Evolutionary conservation across 106 monocot genomes (phyloP).

Genomic region (Agapanthus africanus): DNA sequence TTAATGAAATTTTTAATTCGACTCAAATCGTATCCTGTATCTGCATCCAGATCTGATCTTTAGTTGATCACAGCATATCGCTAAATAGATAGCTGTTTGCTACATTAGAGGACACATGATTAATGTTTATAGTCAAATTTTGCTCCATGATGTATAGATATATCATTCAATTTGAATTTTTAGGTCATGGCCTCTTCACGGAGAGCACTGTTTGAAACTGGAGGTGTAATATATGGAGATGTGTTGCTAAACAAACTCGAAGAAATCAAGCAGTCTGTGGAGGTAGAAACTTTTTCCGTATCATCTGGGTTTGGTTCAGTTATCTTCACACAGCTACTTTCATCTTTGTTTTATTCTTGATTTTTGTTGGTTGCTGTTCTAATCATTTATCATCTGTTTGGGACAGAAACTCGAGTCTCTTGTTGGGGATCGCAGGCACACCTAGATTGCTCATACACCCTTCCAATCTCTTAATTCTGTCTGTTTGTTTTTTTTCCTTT

Average conservation of each 20-base stretch:
- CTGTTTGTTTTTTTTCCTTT: neutral
- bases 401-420: slow-evolving; percentile 23
- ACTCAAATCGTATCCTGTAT: no score
- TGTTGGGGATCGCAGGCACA: slow-evolving; percentile 4
- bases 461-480: neutral
- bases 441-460: neutral
- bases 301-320: neutral
- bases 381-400: neutral
- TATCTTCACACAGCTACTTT: neutral
- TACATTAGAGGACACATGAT: neutral
- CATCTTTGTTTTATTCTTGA: neutral
- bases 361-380: neutral
- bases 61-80: neutral
- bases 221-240: slow-evolving; percentile 14
- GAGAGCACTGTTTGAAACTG: slow-evolving; percentile 9
- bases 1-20: no score
- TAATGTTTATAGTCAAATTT: neutral
- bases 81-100: neutral
- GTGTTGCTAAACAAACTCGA: slow-evolving; percentile 40
- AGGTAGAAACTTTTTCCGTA: slow-evolving; percentile 12
- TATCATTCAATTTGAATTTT: neutral
- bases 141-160: neutral
- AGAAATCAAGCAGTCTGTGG: slow-evolving; percentile 36
- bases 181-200: slow-evolving; percentile 23
- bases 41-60: no score